Evolutionary conservation across 768 basidiomycete genomes (phyloP).

Genomic region (Suillus subalutaceus): DNA sequence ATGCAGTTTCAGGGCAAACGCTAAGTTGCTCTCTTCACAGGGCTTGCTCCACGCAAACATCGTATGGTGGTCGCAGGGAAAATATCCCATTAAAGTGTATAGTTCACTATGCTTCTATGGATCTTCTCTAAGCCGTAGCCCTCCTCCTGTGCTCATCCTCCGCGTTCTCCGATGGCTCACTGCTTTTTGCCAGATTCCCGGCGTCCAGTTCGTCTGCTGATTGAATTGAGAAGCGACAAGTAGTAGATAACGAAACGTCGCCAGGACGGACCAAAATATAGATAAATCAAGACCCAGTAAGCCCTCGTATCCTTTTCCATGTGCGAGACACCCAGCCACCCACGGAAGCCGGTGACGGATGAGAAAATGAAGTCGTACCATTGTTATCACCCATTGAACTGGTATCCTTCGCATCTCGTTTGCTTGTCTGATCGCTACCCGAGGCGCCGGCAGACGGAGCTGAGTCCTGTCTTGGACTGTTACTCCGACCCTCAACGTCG

Average conservation of each 20-base stretch:
- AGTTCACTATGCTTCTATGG: conserved; percentile 34
- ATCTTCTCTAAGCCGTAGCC: conserved; percentile 43
- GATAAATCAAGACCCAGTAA: conserved; percentile 71
- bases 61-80: conserved; percentile 3
- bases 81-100: conserved; percentile 18
- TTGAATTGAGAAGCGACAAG: conserved; percentile 34
- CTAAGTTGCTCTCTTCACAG: conserved; percentile 8
- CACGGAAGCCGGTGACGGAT: conserved; percentile 52
- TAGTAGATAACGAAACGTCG: conserved; percentile 27
- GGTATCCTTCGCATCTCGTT: conserved; percentile 24
- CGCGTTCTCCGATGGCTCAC: conserved; percentile 41
- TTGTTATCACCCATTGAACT: conserved; percentile 47
- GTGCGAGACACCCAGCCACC: conserved; percentile 72
- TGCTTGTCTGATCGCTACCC: conserved; percentile 22
- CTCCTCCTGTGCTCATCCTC: conserved; percentile 50
- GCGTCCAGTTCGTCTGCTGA: conserved; percentile 25
- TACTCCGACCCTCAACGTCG: conserved; percentile 78
- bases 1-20: conserved; percentile 11
- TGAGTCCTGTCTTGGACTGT: conserved; percentile 22
- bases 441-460: conserved; percentile 22
- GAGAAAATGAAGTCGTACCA: conserved; percentile 76
- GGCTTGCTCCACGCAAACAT: conserved; percentile 6
- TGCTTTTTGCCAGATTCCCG: conserved; percentile 29
- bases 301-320: conserved; percentile 67
- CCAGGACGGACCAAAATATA: conserved; percentile 51